Base-by-base conservation (phyloP, 2,329 filamentous ascomycete species). In the Hypoxylon sp. region DNA sequence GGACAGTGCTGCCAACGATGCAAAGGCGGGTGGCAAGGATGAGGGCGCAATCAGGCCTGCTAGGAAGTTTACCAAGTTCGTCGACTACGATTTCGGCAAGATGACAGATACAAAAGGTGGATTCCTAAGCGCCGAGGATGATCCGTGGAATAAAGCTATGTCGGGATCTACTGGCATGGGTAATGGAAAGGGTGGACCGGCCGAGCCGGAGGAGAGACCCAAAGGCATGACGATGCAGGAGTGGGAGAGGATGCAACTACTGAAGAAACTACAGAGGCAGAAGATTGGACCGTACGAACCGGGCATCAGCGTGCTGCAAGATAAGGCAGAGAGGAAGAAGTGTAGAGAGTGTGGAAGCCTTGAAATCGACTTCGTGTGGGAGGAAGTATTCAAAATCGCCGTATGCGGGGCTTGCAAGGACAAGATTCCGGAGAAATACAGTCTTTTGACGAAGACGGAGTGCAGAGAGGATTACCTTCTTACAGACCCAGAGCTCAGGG, bases 91-190 rank as follows among this genome's bases (percentile, higher is more conserved):
- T 71, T 94, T 99, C 73, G 93, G 89, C 68, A 89, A 93, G 73
- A 97, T 99, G 91, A 95, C 88, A 5, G 94, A 99, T 70, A 97
- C 93, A 1, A 97, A 97, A 68, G 94, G 94, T 56, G 94, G 94
- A 0, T 99, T 99, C 71, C 73, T 99, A 59, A 89, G 88, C n/a
- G 81, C 83, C 1, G 89, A 93, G 56, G 94, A 99, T 67, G 94
- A 99, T 71, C 94, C 94, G 1, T 84, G 88, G 68, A 96, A 96
- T 68, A 87, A 87, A 61, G 90, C 87, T 6, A 78, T 93, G 64
- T 69, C 83, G 86, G 63, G 78, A 75, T 5, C 75, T 69, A 6
- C 72, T 50, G 48, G 74, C 19, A 41, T 37, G 9, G 61, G 57
- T 1, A 51, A 53, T 9, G 74, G 46, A 7, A 57, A 59, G 59